Conservation (phyloP, 306 rosid species). For the Lotus japonicus region DNA sequence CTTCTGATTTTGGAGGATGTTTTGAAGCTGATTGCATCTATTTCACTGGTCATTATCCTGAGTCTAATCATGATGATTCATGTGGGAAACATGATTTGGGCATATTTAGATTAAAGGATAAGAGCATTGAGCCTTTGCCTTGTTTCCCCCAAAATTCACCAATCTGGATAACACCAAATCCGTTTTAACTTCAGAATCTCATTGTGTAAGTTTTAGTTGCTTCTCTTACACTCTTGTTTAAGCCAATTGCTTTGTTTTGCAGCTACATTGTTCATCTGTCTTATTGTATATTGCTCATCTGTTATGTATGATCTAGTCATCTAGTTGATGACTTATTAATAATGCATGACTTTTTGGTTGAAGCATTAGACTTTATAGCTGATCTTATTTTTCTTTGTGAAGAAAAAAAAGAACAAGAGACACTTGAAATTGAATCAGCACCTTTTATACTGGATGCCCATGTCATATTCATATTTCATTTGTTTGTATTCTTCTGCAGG, state of each 20-base stretch:
- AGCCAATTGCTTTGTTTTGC: too few relatives aligned
- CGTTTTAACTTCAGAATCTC: conserved; percentile 25
- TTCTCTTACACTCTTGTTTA: not conserved
- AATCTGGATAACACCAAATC: conserved; percentile 66
- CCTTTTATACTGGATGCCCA: too few relatives aligned
- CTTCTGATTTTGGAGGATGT: conserved; percentile 43
- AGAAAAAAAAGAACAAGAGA: too few relatives aligned
- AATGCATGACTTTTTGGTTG: too few relatives aligned
- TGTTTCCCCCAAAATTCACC: too few relatives aligned
- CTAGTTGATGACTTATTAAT: too few relatives aligned
- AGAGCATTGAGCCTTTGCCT: conserved; percentile 41
- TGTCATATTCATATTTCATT: not conserved
- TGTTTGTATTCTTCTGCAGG: not conserved
- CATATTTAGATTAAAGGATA: conserved; percentile 37
- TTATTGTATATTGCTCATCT: too few relatives aligned
- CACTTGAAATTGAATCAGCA: too few relatives aligned
- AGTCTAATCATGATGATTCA: conserved; percentile 38
- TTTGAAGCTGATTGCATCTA: conserved; percentile 46
- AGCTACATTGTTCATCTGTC: too few relatives aligned
- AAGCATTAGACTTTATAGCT: too few relatives aligned
- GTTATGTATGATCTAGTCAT: too few relatives aligned
- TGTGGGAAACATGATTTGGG: conserved; percentile 54
- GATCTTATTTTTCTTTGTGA: too few relatives aligned
- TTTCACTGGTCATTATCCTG: conserved; percentile 56
- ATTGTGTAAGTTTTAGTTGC: not conserved